Base-by-base conservation (phyloP, 2,329 filamentous ascomycete genomes). In the Aspergillus luchuensis region DNA sequence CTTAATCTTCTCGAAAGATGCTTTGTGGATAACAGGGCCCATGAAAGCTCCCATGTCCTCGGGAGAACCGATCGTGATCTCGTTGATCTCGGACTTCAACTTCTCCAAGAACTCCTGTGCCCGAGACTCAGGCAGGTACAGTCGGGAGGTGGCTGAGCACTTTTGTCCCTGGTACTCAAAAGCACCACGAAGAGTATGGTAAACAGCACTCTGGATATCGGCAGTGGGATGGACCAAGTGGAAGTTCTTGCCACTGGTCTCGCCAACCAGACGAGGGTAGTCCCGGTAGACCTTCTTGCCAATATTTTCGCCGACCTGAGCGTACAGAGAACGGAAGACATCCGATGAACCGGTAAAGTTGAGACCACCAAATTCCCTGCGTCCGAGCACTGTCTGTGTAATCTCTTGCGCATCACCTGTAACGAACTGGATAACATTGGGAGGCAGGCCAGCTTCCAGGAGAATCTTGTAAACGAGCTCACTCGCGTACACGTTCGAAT, bases 241-340 rank as follows among this genome's bases (percentile, higher is more conserved):
- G 83, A 92, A 96, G 82, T 96, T 96, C 85, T 96, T 96, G 73
- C 91, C 91, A 59, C 91, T 91, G 38, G 91, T 96, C 82, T 96
- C 91, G 58, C 91, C 91, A 4, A 96, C 91, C 62, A 96, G 89
- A 67, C 91, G 88, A 50, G 91, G 92, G 79, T 96, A 97, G 63
- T 89, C 87, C 61, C 83, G 82, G 79, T 96, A 97, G 56, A 85
- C 88, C 61, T 90, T 91, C 68, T 92, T 87, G 6, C 89, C 89
- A 11, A 95, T 88, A 47, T 89, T 91, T 62, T 85, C 81, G 11
- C 91, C 91, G 68, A 97, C 96, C 73, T 89, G 85, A 17, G 90
- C 90, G 73, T 93, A 96, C n/a, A 97, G 81, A 69, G 87, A 87
- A 62, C 91, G 89, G 87, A 97, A 97, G 33, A 97, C 91, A 51